Base-by-base conservation (phyloP, 2,329 filamentous ascomycete genomes). In the Colletotrichum sp. region DNA sequence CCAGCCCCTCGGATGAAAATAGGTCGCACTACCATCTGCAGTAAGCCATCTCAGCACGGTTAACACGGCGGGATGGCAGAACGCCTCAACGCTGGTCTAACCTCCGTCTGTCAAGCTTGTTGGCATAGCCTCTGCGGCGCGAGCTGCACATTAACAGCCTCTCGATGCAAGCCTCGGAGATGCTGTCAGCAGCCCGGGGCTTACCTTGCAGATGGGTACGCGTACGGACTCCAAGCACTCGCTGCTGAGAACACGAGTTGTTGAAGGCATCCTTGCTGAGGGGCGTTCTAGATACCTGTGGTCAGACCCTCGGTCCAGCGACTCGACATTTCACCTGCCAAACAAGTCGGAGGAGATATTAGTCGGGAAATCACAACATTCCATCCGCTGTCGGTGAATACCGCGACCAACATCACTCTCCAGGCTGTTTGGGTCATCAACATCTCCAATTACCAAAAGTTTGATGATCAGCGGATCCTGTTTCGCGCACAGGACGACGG, bases 401-500 rank as follows among this genome's bases (percentile, higher is more conserved):
- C 16, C 8, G 14, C 36, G 21, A 13, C 48, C 18, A 68, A 18
- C 16, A 18, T 26, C 28, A 30, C 5, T 8, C 30, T 34, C 2
- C 21, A 65, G 43, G 13, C 26, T 28, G 6, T 63, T 18, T 36
- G 9, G 28, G 14, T 16, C 32, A 21, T 18, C 60, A 10, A 10
- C 8, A 7, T 36, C 34, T 64, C 9, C 61, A 24, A 28, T 64
- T 36, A 9, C 4, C 18, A 43, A 34, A 30, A 43, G 70, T 65
- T 73, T 75, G 73, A 68, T 71, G 28, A 36, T 39, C 70, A 34
- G 16, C 73, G 28, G 7, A 60, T 68, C n/a, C 43, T 18, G 73
- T 73, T 68, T 73, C 64, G 70, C n/a, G 64, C 70, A 73, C 28
- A 59, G 71, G 32, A 71, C 34, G 32, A 71, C 34, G 8, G 70